Conservation (phyloP, 352 stramenopile species). For the Phytophthora ramorum region DNA sequence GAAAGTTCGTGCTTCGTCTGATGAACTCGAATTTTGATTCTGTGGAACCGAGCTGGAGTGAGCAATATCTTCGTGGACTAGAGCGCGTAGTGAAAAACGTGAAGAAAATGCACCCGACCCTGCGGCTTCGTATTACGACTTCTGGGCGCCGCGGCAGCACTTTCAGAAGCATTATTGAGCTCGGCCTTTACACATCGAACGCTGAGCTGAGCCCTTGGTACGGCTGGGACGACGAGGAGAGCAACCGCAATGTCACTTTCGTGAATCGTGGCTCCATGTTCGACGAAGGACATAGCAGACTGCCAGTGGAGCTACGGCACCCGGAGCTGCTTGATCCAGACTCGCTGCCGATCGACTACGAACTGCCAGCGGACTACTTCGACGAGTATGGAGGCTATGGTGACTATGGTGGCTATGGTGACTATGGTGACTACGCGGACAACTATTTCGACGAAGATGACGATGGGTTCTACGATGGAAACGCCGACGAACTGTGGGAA, state of each 20-base stretch:
- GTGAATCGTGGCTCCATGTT: conserved; percentile 23
- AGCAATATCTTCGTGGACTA: conserved; percentile 40
- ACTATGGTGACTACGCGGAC: conserved; percentile 13
- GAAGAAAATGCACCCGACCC: conserved; percentile 39
- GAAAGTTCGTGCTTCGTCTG: conserved; percentile 45
- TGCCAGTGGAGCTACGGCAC: conserved; percentile 31
- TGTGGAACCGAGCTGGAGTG: conserved; percentile 44
- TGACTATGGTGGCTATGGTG: conserved; percentile 2
- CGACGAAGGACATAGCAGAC: conserved; percentile 7
- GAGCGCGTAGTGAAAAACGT: conserved; percentile 33
- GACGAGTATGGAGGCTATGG: conserved; percentile 30
- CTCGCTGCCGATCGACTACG: conserved; percentile 47
- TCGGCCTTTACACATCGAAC: conserved; percentile 46
- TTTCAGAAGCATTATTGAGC: conserved; percentile 43
- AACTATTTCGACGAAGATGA: conserved; percentile 27
- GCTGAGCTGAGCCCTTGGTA: conserved; percentile 46
- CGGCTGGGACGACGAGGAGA: conserved; percentile 48
- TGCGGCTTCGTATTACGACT: conserved; percentile 43
- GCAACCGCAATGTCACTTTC: conserved; percentile 31
- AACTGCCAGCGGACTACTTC: conserved; percentile 42
- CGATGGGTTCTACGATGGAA: conserved; percentile 31
- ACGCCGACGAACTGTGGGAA: conserved; percentile 32
- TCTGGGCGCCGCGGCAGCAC: conserved; percentile 22
- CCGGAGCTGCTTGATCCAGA: conserved; percentile 41
- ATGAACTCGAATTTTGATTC: conserved; percentile 36